Percentiles rank a stretch among this genome's conserved stretches.
phyloP scores from a whole-genome alignment of 169 alveolate genomes.

The Cryptosporidium viatorum region DNA sequence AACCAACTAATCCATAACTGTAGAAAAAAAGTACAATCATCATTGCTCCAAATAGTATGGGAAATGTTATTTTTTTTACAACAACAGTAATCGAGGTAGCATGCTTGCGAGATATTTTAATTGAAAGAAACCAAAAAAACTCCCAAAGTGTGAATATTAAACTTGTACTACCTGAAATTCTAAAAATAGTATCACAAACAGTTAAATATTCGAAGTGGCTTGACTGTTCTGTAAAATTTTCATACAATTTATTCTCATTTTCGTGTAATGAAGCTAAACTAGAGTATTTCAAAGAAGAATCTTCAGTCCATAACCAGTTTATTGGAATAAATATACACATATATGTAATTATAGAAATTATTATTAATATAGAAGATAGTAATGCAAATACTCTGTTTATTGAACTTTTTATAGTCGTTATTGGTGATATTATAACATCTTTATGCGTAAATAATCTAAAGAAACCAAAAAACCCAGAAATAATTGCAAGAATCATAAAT shows the following conservation, averaged over 20 bases:
- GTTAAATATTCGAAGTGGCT: constrained; percentile 8
- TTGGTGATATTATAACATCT: constrained; percentile 37
- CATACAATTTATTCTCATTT: neutral
- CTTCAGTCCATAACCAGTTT: constrained; percentile 45
- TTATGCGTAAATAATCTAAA: constrained; percentile 49
- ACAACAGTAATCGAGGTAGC: constrained; percentile 67
- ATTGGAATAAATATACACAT: constrained; percentile 20
- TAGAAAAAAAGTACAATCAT: neutral
- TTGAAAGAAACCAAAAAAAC: constrained; percentile 45
- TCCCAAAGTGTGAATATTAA: constrained; percentile 44
- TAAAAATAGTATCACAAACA: constrained; percentile 16
- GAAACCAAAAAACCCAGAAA: constrained; percentile 10
- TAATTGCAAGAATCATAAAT: constrained; percentile 17
- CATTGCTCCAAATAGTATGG: constrained; percentile 12
- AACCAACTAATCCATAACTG: constrained; percentile 44
- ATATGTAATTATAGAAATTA: constrained; percentile 13
- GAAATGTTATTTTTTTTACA: constrained; percentile 55
- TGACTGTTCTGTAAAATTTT: neutral
- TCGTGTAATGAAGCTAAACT: neutral
- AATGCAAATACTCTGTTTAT: constrained; percentile 38
- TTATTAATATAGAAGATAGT: constrained; percentile 29
- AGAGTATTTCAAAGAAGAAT: constrained; percentile 9
- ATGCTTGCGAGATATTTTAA: constrained; percentile 54
- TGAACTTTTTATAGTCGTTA: constrained; percentile 34
- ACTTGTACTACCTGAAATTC: constrained; percentile 39